Percentiles rank a stretch among this genome's conserved stretches.
phyloP scores from a whole-genome alignment of 208 protist species.

The Leishmania tarentolae region DNA sequence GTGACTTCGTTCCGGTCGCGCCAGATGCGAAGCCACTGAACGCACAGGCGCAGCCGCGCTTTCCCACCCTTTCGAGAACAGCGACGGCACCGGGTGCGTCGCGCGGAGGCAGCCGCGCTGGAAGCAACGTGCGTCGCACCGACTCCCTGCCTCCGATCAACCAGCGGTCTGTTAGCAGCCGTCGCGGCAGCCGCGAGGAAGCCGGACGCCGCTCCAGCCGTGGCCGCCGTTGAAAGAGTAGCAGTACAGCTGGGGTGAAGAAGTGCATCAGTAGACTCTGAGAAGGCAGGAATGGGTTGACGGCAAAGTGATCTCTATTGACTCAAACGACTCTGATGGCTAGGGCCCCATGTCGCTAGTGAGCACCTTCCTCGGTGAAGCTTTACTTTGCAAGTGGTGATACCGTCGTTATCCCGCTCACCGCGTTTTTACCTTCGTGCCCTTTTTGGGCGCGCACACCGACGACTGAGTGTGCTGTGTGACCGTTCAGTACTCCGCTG shows the following conservation, averaged over 20 bases:
- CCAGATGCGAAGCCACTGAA: conserved; percentile 65
- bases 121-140: conserved; percentile 43
- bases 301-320: neutral
- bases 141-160: conserved; percentile 51
- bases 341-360: neutral
- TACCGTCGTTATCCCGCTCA: neutral
- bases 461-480: too few species aligned
- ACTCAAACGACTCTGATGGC: too few species aligned
- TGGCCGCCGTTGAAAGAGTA: conserved; percentile 27
- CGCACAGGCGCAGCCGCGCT: conserved; percentile 47
- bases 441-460: neutral
- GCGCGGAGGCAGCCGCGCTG: conserved; percentile 44
- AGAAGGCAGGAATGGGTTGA: neutral
- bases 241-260: neutral
- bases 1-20: conserved; percentile 56
- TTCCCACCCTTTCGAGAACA: conserved; percentile 55
- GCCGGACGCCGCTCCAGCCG: conserved; percentile 23
- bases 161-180: conserved; percentile 42
- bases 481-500: too few species aligned
- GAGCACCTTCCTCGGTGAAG: neutral
- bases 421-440: neutral
- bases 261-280: neutral
- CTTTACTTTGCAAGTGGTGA: conserved; percentile 5
- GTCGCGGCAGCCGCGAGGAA: conserved; percentile 34
- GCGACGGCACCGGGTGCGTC: conserved; percentile 50